phyloP scores from a whole-genome alignment of 139 green algal genomes.

The Tetradesmus obliquus region DNA sequence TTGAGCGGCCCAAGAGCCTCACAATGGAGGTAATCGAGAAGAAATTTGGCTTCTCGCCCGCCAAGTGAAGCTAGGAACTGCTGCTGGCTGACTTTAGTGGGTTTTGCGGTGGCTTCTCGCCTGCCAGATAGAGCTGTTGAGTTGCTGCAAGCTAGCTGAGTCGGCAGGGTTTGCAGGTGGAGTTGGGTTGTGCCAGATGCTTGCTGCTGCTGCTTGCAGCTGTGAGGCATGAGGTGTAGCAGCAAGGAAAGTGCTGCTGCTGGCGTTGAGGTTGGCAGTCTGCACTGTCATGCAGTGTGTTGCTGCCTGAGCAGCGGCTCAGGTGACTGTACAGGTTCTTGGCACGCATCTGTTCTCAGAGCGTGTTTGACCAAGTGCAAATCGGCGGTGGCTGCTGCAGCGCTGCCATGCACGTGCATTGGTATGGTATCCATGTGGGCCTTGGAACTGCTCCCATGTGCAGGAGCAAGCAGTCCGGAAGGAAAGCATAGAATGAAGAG shows the following conservation, averaged over 20 bases:
- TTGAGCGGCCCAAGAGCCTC: slow-evolving; percentile 97
- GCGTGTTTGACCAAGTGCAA: background rate
- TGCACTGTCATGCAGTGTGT: background rate
- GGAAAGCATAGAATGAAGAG: background rate
- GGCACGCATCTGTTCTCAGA: background rate
- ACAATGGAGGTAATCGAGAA: slow-evolving; percentile 82
- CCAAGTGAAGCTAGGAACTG: too few species aligned
- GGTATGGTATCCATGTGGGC: background rate
- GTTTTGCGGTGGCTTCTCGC: background rate
- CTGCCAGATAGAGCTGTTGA: background rate
- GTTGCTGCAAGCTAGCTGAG: background rate
- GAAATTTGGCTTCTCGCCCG: slow-evolving; percentile 7
- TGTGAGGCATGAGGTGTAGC: background rate
- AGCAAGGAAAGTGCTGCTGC: background rate
- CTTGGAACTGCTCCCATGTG: background rate
- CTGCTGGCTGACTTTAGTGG: too few species aligned
- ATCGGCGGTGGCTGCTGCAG: background rate
- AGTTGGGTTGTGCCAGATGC: background rate
- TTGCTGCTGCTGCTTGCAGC: background rate
- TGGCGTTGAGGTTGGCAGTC: background rate
- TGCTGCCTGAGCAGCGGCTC: background rate
- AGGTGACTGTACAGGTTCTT: background rate
- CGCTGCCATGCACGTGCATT: background rate
- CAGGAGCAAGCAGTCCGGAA: background rate
- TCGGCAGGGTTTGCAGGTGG: background rate